Evolutionary conservation across 257 asterid genomes (phyloP).

Genomic region (Solanum bulbocastanum): DNA sequence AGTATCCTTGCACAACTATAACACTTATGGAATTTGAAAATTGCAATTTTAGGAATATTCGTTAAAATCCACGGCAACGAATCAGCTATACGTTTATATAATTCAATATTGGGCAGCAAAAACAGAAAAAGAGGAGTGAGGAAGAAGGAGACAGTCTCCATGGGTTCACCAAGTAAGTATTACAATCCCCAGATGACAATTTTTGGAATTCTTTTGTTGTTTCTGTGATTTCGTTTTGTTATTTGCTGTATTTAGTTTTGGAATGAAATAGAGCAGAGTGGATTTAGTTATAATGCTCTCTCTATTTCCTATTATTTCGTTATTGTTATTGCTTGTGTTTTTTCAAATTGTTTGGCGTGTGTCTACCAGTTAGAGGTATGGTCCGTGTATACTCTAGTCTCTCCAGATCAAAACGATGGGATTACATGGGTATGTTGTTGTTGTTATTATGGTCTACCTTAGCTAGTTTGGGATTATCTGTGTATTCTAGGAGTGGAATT

Average conservation of each 20-base stretch:
- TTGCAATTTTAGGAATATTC: neutral
- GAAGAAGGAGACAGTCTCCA: neutral
- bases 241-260: neutral
- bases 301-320: neutral
- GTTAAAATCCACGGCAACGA: neutral
- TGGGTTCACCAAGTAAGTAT: constrained; percentile 1
- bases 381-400: neutral
- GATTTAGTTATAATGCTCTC: neutral
- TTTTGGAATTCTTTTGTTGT: neutral
- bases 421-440: neutral
- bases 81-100: neutral
- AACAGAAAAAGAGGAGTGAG: neutral
- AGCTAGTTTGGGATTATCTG: neutral
- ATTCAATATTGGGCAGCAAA: neutral
- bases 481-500: neutral
- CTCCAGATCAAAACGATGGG: neutral
- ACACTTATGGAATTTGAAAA: neutral
- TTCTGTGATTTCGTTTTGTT: neutral
- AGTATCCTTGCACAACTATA: neutral
- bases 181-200: neutral
- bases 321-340: neutral
- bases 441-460: neutral
- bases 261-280: neutral
- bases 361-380: neutral
- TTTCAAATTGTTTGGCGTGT: neutral